A percentile compares a stretch with the other conserved stretches of the same genome.
phyloP scores from a whole-genome alignment of 2,329 filamentous ascomycete genomes.

The Talaromyces sp. region DNA sequence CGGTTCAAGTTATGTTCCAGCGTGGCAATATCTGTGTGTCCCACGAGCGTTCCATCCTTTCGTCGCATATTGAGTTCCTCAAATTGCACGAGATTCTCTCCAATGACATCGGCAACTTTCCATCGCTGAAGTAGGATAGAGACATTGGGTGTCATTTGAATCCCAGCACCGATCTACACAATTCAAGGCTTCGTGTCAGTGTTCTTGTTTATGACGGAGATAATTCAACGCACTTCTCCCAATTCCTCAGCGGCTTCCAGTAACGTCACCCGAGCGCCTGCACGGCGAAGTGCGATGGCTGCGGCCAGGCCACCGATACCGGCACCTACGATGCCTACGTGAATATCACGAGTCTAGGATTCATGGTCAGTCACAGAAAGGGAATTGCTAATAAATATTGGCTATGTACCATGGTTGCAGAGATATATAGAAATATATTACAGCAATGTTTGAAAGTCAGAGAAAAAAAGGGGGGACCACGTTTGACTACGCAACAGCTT shows the following conservation, averaged over 20 bases:
- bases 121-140: slow-evolving; percentile 36
- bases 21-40: slow-evolving; percentile 31
- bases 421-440: neutral
- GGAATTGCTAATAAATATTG: neutral
- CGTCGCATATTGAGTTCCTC: slow-evolving; percentile 38
- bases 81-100: slow-evolving; percentile 36
- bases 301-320: slow-evolving; percentile 42
- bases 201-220: neutral
- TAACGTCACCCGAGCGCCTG: slow-evolving; percentile 38
- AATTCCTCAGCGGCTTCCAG: slow-evolving; percentile 39
- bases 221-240: slow-evolving; percentile 30
- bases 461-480: neutral
- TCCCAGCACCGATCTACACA: slow-evolving; percentile 29
- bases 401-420: neutral
- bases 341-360: slow-evolving; percentile 6
- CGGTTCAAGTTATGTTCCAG: slow-evolving; percentile 28
- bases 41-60: slow-evolving; percentile 36
- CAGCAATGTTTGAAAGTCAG: neutral
- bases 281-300: slow-evolving; percentile 38
- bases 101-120: slow-evolving; percentile 38
- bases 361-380: neutral
- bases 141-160: slow-evolving; percentile 41
- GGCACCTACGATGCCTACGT: slow-evolving; percentile 31
- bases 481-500: neutral
- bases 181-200: neutral